Base-by-base conservation (phyloP, 106 monocot species). In the Dioscorea zingiberensis region DNA sequence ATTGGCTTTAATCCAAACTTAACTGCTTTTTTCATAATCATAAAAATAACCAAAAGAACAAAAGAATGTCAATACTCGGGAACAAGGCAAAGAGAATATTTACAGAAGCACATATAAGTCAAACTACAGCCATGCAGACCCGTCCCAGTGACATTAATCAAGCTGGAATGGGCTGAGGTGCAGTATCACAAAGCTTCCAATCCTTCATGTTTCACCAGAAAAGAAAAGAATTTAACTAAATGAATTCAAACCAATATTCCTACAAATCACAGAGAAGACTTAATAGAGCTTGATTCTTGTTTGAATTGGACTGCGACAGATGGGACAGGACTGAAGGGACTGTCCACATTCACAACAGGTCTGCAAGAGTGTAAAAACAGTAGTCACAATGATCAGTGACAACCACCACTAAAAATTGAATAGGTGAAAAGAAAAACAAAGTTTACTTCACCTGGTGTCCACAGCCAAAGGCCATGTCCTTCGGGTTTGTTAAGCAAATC, bases 391-490 rank as follows among this genome's bases (percentile, higher is more conserved):
- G 11, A 56, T 56, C n/a, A 56, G 56, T 51, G 13, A 51, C 15
- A 19, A 51, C 51, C 51, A 51, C 18, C n/a, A 22, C 23, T 23
- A 38, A 38, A 22, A 3, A 2, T 21, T 55, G n/a, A 13, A 4
- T 55, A 10, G 55, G 21, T 2, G 19, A n/a, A 9, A 8, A 64
- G 5, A 47, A 64, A 47, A 4, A 45, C 21, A 13, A 11, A 19
- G 32, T 12, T 21, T 32, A 63, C 19, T 58, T 87, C 64, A 94
- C 93, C 89, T 89, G 94, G 65, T 94, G 94, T 4, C 89, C 94
- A 62, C 94, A 94, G 21, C 89, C 94, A 61, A 94, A 94, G 18
- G 89, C 94, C 94, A 94, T 89, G 44, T 89, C 76, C 57, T 81
- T 81, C 3, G 86, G 72, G 27, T 86, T 81, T 46, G 86, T 73